Conservation (phyloP, 2,329 filamentous ascomycete genomes). For the Lizonia empirigonia region DNA sequence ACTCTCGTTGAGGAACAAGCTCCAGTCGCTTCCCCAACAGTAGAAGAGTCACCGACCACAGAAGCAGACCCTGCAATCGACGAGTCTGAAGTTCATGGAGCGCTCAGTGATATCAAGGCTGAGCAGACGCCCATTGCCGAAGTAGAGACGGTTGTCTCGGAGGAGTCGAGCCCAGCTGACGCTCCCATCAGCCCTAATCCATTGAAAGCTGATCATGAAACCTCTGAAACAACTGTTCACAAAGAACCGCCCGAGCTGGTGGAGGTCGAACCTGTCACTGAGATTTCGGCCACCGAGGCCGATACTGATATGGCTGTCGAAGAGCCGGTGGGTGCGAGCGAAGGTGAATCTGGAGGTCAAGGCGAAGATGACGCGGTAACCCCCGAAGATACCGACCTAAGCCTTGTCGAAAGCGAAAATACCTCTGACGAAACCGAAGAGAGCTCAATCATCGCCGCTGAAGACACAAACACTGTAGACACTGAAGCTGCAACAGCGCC, state of each 20-base stretch:
- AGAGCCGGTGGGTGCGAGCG: neutral
- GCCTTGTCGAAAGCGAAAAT: constrained; percentile 3
- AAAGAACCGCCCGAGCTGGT: neutral
- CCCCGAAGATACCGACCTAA: constrained; percentile 2
- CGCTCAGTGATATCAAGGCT: neutral
- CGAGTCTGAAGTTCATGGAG: neutral
- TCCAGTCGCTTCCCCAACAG: neutral
- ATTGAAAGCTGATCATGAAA: neutral
- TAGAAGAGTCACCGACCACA: neutral
- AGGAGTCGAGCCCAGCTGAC: neutral
- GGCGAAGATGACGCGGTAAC: neutral
- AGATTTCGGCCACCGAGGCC: neutral
- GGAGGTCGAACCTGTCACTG: neutral
- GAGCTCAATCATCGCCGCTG: neutral
- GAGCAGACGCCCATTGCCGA: neutral
- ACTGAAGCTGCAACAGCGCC: neutral
- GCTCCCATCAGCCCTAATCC: neutral
- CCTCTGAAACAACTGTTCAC: neutral
- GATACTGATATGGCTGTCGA: neutral
- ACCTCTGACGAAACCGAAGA: neutral
- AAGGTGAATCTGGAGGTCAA: constrained; percentile 3
- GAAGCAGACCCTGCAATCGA: neutral
- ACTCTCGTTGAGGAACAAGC: neutral
- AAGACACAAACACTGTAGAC: neutral
- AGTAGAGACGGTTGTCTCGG: neutral